Base-by-base conservation (phyloP, 352 stramenopile genomes). In the Plasmopara viticola region DNA sequence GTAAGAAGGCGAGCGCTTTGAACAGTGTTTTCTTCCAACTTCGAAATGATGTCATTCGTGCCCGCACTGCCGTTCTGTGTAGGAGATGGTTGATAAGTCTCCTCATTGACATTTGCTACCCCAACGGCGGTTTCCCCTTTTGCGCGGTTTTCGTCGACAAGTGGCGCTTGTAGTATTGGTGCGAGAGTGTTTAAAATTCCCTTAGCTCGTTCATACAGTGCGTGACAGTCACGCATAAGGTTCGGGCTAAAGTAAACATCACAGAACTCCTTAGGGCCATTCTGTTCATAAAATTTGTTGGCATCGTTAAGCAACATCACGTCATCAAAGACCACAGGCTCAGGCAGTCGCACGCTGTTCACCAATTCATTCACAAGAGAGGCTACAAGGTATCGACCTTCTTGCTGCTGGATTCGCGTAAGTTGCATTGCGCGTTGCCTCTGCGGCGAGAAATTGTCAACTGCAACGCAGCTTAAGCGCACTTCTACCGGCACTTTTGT, bases 301-400 rank as follows among this genome's bases (percentile, higher is more conserved):
- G 64, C 62, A n/a, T 56, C 53, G 6, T 71, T 56, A 28, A n/a
- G 52, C 4, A 61, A 61, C 1, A 15, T 45, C 8, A 78, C 51
- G 9, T 75, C 56, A 17, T 43, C 25, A 34, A 82, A 78, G 3
- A 35, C 14, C 6, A 71, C 44, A 10, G 42, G n/a, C 43, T 73
- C 58, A 5, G 33, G 39, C 13, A 63, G 62, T 15, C 64, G 58
- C 5, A 90, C 56, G 8, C 45, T 45, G 14, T 52, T 15, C 18
- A 92, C 34, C 3, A 90, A 58, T 29, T 85, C 62, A 42, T 83
- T 67, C 6, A 92, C 60, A 3, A 92, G 43, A 37, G 72, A 66
- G 44, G 76, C 66, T 6, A 77, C 60, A 57, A 87, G 74, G 39
- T 83, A 86, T 12, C 44, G 8, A 1, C 48, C 78, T 31, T 74